Percentiles rank a stretch among this genome's conserved stretches.
Evolutionary conservation across 2,329 filamentous ascomycete genomes (phyloP).

Genomic region (Colletotrichum ledebouriae): DNA sequence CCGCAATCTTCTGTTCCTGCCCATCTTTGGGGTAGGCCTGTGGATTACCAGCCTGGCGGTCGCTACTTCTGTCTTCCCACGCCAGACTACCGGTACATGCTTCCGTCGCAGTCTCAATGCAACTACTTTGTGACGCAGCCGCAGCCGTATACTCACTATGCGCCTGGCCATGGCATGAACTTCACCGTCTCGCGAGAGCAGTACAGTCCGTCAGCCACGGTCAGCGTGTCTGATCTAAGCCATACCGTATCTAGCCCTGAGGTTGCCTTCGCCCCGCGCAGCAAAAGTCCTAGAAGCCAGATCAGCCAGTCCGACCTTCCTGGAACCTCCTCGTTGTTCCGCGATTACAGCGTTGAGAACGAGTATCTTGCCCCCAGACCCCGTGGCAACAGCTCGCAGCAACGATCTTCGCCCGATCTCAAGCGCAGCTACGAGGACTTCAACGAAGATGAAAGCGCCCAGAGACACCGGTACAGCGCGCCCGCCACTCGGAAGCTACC

Average conservation of each 20-base stretch:
- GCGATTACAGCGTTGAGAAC: neutral
- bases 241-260: constrained; percentile 2
- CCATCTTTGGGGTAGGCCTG: neutral
- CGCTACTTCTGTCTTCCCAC: constrained; percentile 8
- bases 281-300: neutral
- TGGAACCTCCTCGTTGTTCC: neutral
- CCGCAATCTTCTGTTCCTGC: neutral
- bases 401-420: neutral
- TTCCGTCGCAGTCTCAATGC: neutral
- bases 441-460: neutral
- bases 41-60: neutral
- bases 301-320: neutral
- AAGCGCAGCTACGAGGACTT: constrained; percentile 1
- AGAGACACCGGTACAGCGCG: neutral
- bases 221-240: neutral
- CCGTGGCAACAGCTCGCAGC: neutral
- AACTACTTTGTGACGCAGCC: no score
- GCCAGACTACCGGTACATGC: constrained; percentile 8
- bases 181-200: neutral
- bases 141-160: neutral
- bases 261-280: neutral
- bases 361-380: neutral
- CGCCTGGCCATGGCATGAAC: neutral
- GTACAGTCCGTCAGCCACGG: neutral
- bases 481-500: neutral